Base-by-base conservation (phyloP, 2,329 filamentous ascomycete genomes). In the Aureobasidium sp. region DNA sequence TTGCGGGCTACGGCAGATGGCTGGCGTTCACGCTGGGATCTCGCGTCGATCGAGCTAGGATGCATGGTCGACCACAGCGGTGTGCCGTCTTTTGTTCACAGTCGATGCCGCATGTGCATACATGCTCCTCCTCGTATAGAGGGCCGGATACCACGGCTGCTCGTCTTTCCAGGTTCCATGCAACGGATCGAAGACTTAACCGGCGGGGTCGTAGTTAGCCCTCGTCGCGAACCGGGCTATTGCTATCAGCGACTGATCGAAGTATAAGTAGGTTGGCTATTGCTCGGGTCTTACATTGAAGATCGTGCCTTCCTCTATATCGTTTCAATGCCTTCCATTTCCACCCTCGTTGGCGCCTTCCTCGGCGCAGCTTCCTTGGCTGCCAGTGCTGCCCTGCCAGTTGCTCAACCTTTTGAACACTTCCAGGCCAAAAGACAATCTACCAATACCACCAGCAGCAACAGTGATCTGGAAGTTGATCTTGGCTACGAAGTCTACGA, bases 401-500 rank as follows among this genome's bases (percentile, higher is more conserved):
- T 41, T 29, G 34, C 34, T 41, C 57, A 55, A 25, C 62, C 62
- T 27, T 63, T 63, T 15, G 48, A 63, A 17, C 55, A 63, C 25
- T 25, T 63, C 20, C 51, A 52, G 44, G 17, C 31, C 36, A 63
- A 60, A 9, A 63, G 53, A 41, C 62, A 63, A n/a, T 25, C 48
- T 12, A 7, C 36, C 12, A 49, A 45, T 34, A 34, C 34, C 27
- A 49, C 57, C n/a, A 31, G 36, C n/a, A 31, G 36, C 48, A 51
- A 25, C 44, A 47, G 39, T 41, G 41, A 31, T 17, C 41, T 63
- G 2, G 27, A 63, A 25, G 56, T 63, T 11, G 62, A 63, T 42
- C 48, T 63, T 2, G 62, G 62, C 14, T 63, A 63, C 52, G 62
- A 59, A 17, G 25, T 60, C 15, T 63, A 63, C 31, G 62, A 63